phyloP scores from a whole-genome alignment of 805 yeast species.

The Cyberlindnera veronae region DNA sequence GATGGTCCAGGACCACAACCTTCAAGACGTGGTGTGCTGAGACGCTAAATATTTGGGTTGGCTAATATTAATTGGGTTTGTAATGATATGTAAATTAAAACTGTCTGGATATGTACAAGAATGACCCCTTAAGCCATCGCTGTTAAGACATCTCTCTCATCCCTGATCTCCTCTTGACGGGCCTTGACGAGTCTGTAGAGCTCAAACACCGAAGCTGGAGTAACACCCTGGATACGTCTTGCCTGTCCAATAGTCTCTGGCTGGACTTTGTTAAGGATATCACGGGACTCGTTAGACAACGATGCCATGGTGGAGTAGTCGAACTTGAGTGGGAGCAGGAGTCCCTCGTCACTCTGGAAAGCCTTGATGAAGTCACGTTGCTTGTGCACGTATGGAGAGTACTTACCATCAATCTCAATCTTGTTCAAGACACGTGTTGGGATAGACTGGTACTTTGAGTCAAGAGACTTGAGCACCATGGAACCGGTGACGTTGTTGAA shows the following conservation, averaged over 20 bases:
- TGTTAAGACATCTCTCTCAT: conserved; percentile 16
- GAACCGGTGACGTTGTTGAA: conserved; percentile 40
- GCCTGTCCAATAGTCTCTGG: conserved; percentile 96
- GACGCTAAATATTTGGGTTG: conserved; percentile 18
- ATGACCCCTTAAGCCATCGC: background rate
- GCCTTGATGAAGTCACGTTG: conserved; percentile 72
- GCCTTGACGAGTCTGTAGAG: conserved; percentile 51
- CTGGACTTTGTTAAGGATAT: conserved; percentile 63
- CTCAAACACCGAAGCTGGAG: conserved; percentile 89
- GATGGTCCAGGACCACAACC: conserved; percentile 18
- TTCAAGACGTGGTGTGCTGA: conserved; percentile 24
- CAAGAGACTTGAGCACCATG: conserved; percentile 16
- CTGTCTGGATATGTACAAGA: no score
- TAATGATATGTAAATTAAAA: no score
- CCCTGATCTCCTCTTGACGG: conserved; percentile 25
- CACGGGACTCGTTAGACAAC: conserved; percentile 73
- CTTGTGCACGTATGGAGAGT: conserved; percentile 72
- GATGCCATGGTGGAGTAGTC: conserved; percentile 59
- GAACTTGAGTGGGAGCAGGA: conserved; percentile 64
- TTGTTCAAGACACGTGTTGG: conserved; percentile 51
- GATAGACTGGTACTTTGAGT: conserved; percentile 27
- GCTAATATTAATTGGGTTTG: no score
- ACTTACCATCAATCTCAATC: conserved; percentile 75
- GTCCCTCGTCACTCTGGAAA: conserved; percentile 76
- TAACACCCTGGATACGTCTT: conserved; percentile 87